A percentile compares a stretch with the other conserved stretches of the same genome.
These are phyloP conservation scores for Silene latifolia DNA, from an alignment of 148 eudicot genomes.

Conservation along the genomic window DNA sequence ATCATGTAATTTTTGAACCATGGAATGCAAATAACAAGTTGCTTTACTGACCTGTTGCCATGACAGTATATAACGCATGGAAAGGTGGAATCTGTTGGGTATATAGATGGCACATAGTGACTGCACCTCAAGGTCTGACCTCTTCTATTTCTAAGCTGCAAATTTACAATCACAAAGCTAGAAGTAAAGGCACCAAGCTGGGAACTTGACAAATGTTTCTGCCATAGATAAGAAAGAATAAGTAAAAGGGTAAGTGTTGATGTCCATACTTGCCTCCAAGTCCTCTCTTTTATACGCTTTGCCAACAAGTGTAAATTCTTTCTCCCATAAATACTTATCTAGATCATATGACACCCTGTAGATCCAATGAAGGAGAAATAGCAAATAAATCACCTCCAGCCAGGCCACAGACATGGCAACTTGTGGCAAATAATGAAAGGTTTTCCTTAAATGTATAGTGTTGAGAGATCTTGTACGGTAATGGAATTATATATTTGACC, in stretches of 20 bases:
- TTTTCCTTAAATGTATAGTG: background rate
- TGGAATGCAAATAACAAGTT: slow-evolving; percentile 1
- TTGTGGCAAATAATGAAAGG: background rate
- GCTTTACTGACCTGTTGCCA: slow-evolving; percentile 64
- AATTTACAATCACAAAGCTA: slow-evolving; percentile 7
- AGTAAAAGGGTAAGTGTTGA: slow-evolving; percentile 16
- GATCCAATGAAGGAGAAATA: background rate
- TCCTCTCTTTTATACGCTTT: slow-evolving; percentile 71
- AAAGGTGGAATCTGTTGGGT: slow-evolving; percentile 58
- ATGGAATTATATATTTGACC: background rate
- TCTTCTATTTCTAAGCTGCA: slow-evolving; percentile 78
- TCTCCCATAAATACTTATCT: slow-evolving; percentile 88
- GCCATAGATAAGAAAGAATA: background rate
- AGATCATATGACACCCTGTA: slow-evolving; percentile 84
- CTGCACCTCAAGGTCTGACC: slow-evolving; percentile 77
- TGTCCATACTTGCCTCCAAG: slow-evolving; percentile 86
- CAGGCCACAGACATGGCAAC: background rate
- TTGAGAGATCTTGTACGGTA: background rate
- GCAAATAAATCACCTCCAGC: background rate
- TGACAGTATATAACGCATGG: slow-evolving; percentile 95
- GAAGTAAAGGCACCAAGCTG: background rate
- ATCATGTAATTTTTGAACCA: background rate
- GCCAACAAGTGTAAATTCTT: slow-evolving; percentile 65
- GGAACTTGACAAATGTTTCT: slow-evolving; percentile 7
- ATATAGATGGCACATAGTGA: slow-evolving; percentile 71